Evolutionary conservation across 495 filamentous ascomycete species (phyloP), one percentile per base, ranked within the genome.

Genomic region (Talaromyces stipitatus): DNA sequence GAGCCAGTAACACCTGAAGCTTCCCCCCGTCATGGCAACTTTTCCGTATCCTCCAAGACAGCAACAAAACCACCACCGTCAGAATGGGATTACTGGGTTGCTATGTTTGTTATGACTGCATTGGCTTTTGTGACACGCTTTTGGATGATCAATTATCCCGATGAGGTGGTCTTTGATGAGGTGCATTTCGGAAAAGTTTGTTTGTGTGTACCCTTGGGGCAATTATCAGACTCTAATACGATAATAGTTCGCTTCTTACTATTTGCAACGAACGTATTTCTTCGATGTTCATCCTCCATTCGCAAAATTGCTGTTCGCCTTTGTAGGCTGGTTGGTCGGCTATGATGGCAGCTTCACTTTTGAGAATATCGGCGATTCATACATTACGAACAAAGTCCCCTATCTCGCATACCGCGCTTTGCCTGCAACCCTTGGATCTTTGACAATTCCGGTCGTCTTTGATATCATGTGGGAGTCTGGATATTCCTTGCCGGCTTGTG

Each of bases 401-500:
- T 99, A 99, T 66, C 85, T 99, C 41, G 89, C 92, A 54, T 95
- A 96, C 69, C 88, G 94, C 50, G 89, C 91, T 29, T 83, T 99
- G 83, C 95, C 94, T 11, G 94, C 94, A 45, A 78, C 92, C 32
- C 82, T 97, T 60, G 94, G 94, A 59, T 85, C 95, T 52, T 73
- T 97, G 60, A 97, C 95, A 1, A 90, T 99, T 46, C 86, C 92
- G n/a, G 88, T 92, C 18, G 85, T 90, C 14, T 99, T 94, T 71
- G 68, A 95, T 71, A 97, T 95, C 62, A 99, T 99, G 94, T 97
- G 94, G 94, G 94, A 99, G 73, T 96, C 92, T 11, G 95, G 92
- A 54, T 99, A 97, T 65, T 95, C 91, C 41, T 76, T 99, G 18
- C 94, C 94, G 4, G 95, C 94, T 54, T 95, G 89, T 67, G 78